A percentile compares a stretch with the other conserved stretches of the same genome.
Evolutionary conservation across 495 filamentous ascomycete species (phyloP).

Genomic region (Penicillium pulvis): DNA sequence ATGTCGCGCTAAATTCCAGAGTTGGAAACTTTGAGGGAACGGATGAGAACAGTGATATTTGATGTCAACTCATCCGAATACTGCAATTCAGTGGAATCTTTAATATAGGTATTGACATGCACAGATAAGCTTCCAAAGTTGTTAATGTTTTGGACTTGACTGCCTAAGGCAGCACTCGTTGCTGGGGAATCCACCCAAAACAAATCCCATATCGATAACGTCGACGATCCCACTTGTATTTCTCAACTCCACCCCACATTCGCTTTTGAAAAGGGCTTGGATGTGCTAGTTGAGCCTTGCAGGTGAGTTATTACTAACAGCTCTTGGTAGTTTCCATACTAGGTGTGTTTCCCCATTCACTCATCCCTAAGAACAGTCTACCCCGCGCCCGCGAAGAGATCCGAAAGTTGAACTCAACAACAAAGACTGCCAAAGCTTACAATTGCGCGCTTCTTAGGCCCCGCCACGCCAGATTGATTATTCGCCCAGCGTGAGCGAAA

Average conservation of each 20-base stretch:
- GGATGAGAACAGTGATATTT: too few species aligned
- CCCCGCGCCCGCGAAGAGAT: neutral
- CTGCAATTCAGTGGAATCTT: too few species aligned
- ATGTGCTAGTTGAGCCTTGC: neutral
- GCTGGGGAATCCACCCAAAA: slow-evolving; percentile 29
- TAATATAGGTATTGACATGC: too few species aligned
- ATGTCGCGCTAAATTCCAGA: neutral
- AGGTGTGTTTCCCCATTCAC: neutral
- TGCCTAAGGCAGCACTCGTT: slow-evolving; percentile 28
- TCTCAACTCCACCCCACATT: slow-evolving; percentile 21
- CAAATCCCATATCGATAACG: slow-evolving; percentile 34
- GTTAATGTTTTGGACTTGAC: neutral
- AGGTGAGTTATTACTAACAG: neutral
- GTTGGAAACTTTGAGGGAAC: too few species aligned
- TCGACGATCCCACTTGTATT: slow-evolving; percentile 15
- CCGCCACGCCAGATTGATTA: neutral
- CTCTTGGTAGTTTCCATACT: neutral
- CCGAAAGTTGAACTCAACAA: neutral
- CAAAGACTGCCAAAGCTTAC: slow-evolving; percentile 4
- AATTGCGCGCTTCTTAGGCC: neutral
- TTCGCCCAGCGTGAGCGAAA: neutral
- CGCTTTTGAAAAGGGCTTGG: neutral
- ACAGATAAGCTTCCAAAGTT: too few species aligned
- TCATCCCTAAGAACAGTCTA: neutral
- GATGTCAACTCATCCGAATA: too few species aligned